These are phyloP conservation scores for Sordariomycetes sp. DNA, from an alignment of 2,329 filamentous ascomycete genomes.

Conservation along the genomic window DNA sequence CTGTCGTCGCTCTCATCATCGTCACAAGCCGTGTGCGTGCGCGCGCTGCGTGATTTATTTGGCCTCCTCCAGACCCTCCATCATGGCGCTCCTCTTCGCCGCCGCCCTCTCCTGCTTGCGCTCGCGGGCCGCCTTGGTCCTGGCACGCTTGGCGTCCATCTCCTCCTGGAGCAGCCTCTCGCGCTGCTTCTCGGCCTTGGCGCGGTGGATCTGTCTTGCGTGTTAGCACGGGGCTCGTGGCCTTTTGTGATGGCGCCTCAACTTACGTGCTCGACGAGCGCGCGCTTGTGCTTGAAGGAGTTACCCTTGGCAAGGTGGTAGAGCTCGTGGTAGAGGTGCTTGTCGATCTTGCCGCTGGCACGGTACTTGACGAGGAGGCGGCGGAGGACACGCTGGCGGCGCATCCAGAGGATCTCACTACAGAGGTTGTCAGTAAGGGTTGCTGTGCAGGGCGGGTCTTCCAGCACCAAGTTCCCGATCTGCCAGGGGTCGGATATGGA, in stretches of 20 bases:
- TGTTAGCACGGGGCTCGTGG: background rate
- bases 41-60: conserved; percentile 7
- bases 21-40: background rate
- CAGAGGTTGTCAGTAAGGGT: conserved; percentile 13
- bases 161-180: conserved; percentile 96
- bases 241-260: background rate
- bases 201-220: conserved; percentile 80
- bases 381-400: conserved; percentile 97
- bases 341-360: conserved; percentile 99
- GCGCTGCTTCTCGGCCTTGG: conserved; percentile 98
- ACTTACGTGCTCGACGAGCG: conserved; percentile 99
- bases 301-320: conserved; percentile 99
- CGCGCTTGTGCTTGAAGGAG: conserved; percentile 99
- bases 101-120: conserved; percentile 86
- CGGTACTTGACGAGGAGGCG: conserved; percentile 99
- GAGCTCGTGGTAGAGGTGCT: conserved; percentile 99
- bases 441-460: too few species aligned
- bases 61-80: conserved; percentile 54
- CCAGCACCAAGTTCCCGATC: too few species aligned
- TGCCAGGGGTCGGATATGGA: background rate
- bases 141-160: conserved; percentile 99
- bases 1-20: conserved; percentile 18
- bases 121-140: conserved; percentile 99
- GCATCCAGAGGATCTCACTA: conserved; percentile 98
- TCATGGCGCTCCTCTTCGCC: conserved; percentile 81